Percentiles rank a stretch among this genome's conserved stretches.
These are phyloP conservation scores for Triangularia setosa DNA, from an alignment of 2,329 filamentous ascomycete genomes.

Conservation along the genomic window DNA sequence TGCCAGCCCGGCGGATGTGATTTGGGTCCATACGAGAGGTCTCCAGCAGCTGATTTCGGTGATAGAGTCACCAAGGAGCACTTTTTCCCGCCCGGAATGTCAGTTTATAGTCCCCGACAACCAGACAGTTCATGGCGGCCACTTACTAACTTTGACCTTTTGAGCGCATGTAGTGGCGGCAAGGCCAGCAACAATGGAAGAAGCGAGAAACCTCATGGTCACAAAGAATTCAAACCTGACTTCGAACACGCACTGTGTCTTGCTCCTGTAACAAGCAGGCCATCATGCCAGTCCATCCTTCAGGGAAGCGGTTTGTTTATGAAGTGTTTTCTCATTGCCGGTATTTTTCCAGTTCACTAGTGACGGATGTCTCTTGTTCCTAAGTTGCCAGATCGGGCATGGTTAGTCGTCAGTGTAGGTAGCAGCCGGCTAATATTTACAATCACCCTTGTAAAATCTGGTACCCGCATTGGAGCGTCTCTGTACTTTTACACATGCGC, in stretches of 20 bases:
- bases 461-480: background rate
- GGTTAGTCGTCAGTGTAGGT: conserved; percentile 1
- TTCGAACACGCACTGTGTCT: background rate
- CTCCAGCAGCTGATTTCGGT: conserved; percentile 44
- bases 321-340: background rate
- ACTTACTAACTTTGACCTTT: conserved; percentile 24
- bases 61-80: conserved; percentile 42
- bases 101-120: background rate
- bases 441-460: background rate
- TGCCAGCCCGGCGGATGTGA: conserved; percentile 33
- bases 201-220: conserved; percentile 9
- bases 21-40: conserved; percentile 37
- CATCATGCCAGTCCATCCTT: background rate
- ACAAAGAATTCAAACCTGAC: background rate
- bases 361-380: background rate
- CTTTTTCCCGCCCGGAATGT: conserved; percentile 19
- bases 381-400: conserved; percentile 1
- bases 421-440: conserved; percentile 11
- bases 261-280: background rate
- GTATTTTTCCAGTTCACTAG: background rate
- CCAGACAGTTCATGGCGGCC: background rate
- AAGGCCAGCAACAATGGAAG: conserved; percentile 11
- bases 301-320: background rate
- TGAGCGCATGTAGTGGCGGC: conserved; percentile 10
- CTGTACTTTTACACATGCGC: conserved; percentile 2